A percentile compares a stretch with the other conserved stretches of the same genome.
These are phyloP conservation scores for Amylocystis lapponica DNA, from an alignment of 768 basidiomycete species.

Conservation along the genomic window DNA sequence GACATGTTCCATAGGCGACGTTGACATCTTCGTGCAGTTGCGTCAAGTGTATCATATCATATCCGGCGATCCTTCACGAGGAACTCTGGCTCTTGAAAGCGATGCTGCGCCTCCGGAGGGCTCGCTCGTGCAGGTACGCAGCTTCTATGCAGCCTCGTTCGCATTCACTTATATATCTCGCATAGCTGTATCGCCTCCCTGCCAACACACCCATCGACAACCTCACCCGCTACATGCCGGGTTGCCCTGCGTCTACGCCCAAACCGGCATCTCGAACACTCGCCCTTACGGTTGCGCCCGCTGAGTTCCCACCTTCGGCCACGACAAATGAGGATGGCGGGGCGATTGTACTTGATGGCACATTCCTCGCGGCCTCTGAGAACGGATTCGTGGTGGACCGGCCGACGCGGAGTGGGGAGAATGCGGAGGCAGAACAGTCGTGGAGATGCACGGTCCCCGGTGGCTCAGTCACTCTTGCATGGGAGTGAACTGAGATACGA, in stretches of 20 bases:
- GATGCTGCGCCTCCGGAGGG: conserved; percentile 45
- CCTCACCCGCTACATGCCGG: neutral
- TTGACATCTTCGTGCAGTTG: conserved; percentile 28
- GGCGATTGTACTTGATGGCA: conserved; percentile 5
- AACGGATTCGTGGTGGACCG: conserved; percentile 14
- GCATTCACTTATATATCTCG: neutral
- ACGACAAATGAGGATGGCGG: neutral
- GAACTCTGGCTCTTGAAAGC: conserved; percentile 56
- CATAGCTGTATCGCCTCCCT: conserved; percentile 8
- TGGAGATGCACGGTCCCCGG: conserved; percentile 15
- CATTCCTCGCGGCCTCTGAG: conserved; percentile 15
- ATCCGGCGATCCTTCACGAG: conserved; percentile 69
- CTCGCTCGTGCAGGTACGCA: conserved; percentile 44
- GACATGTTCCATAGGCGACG: neutral
- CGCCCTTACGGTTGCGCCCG: conserved; percentile 7
- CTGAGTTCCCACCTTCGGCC: neutral
- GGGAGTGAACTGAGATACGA: conserved; percentile 5
- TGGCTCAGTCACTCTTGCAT: conserved; percentile 7
- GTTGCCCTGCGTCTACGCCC: neutral
- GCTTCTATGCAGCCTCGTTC: neutral
- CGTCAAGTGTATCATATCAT: conserved; percentile 50
- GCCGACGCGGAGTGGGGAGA: neutral
- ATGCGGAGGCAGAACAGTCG: conserved; percentile 3
- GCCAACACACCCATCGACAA: neutral
- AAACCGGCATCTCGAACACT: neutral